Conservation (phyloP, 495 filamentous ascomycete species). For the Aspergillus sclerotiicarbonarius region DNA sequence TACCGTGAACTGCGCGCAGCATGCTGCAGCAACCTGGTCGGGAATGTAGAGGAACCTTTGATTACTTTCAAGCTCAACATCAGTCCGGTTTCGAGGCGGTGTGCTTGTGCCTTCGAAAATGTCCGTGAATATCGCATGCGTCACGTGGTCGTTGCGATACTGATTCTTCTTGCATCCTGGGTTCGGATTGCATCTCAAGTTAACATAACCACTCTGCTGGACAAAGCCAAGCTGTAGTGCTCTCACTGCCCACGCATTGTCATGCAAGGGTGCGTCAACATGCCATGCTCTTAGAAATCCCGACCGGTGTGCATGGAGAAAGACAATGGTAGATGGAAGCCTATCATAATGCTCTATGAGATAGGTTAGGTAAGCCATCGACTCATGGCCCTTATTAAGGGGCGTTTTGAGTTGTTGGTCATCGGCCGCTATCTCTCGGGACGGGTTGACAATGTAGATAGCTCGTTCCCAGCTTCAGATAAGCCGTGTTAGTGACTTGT, state of each 20-base stretch:
- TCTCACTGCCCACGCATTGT: constrained; percentile 54
- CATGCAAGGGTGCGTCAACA: constrained; percentile 53
- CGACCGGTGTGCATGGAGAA: constrained; percentile 64
- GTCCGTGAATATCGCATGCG: constrained; percentile 51
- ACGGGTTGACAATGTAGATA: constrained; percentile 65
- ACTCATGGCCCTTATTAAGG: constrained; percentile 71
- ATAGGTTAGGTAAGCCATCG: constrained; percentile 71
- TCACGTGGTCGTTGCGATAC: constrained; percentile 57
- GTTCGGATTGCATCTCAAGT: constrained; percentile 63
- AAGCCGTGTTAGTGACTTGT: background rate
- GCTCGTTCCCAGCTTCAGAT: constrained; percentile 51
- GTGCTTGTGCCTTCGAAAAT: constrained; percentile 54
- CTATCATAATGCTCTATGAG: constrained; percentile 68
- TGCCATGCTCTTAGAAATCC: constrained; percentile 59
- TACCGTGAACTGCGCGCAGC: constrained; percentile 71
- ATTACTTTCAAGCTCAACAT: constrained; percentile 16
- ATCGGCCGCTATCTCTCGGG: constrained; percentile 47
- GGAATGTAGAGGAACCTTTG: constrained; percentile 31
- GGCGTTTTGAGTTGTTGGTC: constrained; percentile 32
- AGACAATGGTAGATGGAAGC: constrained; percentile 64
- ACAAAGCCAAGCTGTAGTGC: constrained; percentile 50
- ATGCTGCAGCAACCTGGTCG: constrained; percentile 42
- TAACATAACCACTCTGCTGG: constrained; percentile 59
- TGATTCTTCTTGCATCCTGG: constrained; percentile 56
- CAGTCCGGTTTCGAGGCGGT: constrained; percentile 41